Base-by-base conservation (phyloP, 768 basidiomycete genomes). In the Cantharellus anzutake region DNA sequence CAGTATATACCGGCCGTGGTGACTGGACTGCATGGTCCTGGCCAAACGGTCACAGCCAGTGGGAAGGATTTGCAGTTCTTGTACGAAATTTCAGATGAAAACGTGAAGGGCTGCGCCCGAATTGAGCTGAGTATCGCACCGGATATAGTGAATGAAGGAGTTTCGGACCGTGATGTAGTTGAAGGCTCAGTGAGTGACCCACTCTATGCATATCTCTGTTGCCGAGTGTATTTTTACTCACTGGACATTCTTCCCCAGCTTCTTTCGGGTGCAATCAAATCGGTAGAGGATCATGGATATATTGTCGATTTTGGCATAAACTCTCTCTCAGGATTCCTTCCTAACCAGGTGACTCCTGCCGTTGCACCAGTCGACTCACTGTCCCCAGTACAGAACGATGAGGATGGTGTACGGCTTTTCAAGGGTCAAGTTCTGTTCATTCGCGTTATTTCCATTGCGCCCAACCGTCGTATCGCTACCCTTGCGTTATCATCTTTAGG, bases 281-380 rank as follows among this genome's bases (percentile, higher is more conserved):
- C 84, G 65, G 73, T 86, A 16, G 96, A 99, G 72, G 96, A 98
- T 66, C 89, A 96, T 68, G 93, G 96, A 1, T 97, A 94, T 71
- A 79, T 84, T 60, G 75, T 99, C 4, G 88, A 92, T 64, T 73
- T 96, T 42, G 94, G 92, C 2, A 66, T 96, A 16, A 69, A 80
- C 5, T 82, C 78, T n/a, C 70, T 87, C 41, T 80, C 87, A 61
- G 88, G 88, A 48, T 99, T 97, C 71, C 68, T 98, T 53, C 76
- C 83, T 2, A 87, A 86, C 73, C 81, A 82, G 66, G 84, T 89
- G 51, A 29, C 20, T 29, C 20, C 20, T 29, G 20, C 20, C 20
- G 20, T 29, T 29, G 20, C 20, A 29, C 20, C 20, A 29, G 20
- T 29, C 20, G 20, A 29, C 20, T 29, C 20, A 29, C 20, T 29